Evolutionary conservation across 768 basidiomycete species (phyloP), one percentile per base, ranked within the genome.

Genomic region (Atractiella rhizophila): DNA sequence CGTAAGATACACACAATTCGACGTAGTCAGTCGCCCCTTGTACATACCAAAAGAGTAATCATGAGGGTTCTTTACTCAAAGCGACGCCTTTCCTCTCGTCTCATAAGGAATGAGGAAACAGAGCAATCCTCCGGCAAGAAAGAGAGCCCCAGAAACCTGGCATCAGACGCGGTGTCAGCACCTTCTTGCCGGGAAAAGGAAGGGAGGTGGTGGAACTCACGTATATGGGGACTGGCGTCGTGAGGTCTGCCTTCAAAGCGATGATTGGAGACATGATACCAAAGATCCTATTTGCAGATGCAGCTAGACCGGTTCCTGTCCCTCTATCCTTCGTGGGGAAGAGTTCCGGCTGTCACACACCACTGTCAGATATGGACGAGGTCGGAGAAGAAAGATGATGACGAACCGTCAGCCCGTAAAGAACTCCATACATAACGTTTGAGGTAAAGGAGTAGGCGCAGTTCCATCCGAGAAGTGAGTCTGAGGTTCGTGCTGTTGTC

Each of bases 31-130:
- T n/a, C n/a, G n/a, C n/a, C n/a, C n/a, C n/a, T n/a, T n/a, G n/a
- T n/a, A n/a, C n/a, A n/a, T n/a, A n/a, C n/a, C n/a, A n/a, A n/a
- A n/a, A n/a, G n/a, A n/a, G n/a, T n/a, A n/a, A n/a, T n/a, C n/a
- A n/a, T n/a, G n/a, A n/a, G n/a, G n/a, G n/a, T n/a, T n/a, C n/a
- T n/a, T n/a, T n/a, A n/a, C n/a, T n/a, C n/a, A n/a, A n/a, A n/a
- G n/a, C n/a, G n/a, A n/a, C n/a, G 70, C 71, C 51, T 68, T 73
- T n/a, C 76, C 77, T 50, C 70, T 60, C 0, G 76, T 71, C 55
- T 80, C 76, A 47, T 71, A 78, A 0, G 76, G 78, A 16, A 81
- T 57, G 1, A 74, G 51, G 25, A 77, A 53, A 1, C 73, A 66
- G 36, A 78, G 48, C 7, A 61, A 54, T 2, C 74, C 76, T 5